These are phyloP conservation scores for Cercospora brassicicola DNA, from an alignment of 2,329 filamentous ascomycete genomes.

Conservation along the genomic window DNA sequence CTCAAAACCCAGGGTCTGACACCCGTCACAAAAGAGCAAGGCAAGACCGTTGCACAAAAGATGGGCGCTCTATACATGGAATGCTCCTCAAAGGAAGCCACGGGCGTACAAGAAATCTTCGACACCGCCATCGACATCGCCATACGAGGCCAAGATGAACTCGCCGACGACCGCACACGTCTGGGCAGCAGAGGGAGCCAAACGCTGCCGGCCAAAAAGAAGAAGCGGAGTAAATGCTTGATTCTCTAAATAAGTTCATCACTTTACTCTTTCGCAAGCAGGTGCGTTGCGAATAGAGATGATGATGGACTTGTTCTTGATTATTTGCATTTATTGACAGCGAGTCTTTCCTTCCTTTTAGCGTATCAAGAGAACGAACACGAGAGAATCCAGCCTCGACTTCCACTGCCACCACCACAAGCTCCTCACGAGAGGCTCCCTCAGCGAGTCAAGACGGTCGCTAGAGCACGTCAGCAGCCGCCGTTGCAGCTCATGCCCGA, in stretches of 20 bases:
- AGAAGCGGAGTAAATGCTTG: conserved; percentile 82
- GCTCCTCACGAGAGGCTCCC: not conserved
- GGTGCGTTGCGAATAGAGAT: conserved; percentile 6
- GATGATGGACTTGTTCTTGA: not conserved
- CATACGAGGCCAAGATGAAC: conserved; percentile 66
- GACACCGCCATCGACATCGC: conserved; percentile 86
- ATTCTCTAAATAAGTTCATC: conserved; percentile 60
- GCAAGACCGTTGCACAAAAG: conserved; percentile 80
- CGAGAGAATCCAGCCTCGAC: conserved; percentile 17
- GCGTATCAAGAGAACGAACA: conserved; percentile 3
- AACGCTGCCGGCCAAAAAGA: conserved; percentile 56
- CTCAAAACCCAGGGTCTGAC: conserved; percentile 97
- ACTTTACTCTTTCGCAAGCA: conserved; percentile 8
- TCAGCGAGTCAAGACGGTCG: conserved; percentile 2
- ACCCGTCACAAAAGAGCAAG: conserved; percentile 89
- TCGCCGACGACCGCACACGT: conserved; percentile 45
- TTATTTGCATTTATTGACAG: conserved; percentile 21
- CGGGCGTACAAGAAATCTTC: conserved; percentile 94
- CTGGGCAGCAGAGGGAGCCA: conserved; percentile 43
- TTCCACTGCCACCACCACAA: conserved; percentile 3
- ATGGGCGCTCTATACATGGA: conserved; percentile 97
- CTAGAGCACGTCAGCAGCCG: not conserved
- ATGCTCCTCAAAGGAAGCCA: conserved; percentile 97
- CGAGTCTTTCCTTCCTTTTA: conserved; percentile 1
- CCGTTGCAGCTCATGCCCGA: conserved; percentile 11